Evolutionary conservation across 2,329 filamentous ascomycete genomes (phyloP).

Genomic region (Uncinocarpus reesii): DNA sequence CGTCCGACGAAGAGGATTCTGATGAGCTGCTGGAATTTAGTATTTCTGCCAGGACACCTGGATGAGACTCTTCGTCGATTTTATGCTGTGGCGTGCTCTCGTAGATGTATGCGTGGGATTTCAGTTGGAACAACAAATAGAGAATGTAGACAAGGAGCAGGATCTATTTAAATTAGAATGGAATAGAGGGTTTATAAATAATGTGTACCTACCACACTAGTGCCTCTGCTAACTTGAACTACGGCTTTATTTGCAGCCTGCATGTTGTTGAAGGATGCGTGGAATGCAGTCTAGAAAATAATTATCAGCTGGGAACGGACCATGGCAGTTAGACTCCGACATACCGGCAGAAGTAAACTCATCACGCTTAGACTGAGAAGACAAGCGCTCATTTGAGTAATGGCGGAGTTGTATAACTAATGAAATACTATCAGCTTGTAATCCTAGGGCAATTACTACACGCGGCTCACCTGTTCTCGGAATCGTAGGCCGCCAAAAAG

Average conservation of each 20-base stretch:
- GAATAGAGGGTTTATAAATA: neutral
- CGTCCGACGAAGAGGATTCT: slow-evolving; percentile 43
- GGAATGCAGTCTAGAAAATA: slow-evolving; percentile 62
- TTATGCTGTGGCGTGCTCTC: slow-evolving; percentile 84
- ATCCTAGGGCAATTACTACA: neutral
- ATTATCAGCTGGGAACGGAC: neutral
- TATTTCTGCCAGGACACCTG: slow-evolving; percentile 72
- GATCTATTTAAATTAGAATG: slow-evolving; percentile 37
- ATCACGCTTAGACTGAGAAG: slow-evolving; percentile 71
- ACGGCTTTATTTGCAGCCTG: slow-evolving; percentile 57
- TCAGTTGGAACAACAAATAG: slow-evolving; percentile 85
- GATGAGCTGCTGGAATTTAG: slow-evolving; percentile 59
- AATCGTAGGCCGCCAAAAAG: slow-evolving; percentile 77
- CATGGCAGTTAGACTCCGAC: slow-evolving; percentile 21
- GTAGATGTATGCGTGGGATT: slow-evolving; percentile 72
- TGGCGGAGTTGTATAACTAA: slow-evolving; percentile 80
- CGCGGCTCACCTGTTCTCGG: slow-evolving; percentile 60
- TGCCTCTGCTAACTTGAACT: slow-evolving; percentile 77
- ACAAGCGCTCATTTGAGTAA: slow-evolving; percentile 79
- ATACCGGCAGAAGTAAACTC: slow-evolving; percentile 65
- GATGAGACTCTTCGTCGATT: slow-evolving; percentile 82
- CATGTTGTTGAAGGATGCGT: slow-evolving; percentile 65
- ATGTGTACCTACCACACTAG: slow-evolving; percentile 58
- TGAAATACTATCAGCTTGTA: neutral
- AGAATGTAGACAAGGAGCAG: slow-evolving; percentile 71